phyloP scores from a whole-genome alignment of 768 basidiomycete species.

The Leccinum subgranulosum region DNA sequence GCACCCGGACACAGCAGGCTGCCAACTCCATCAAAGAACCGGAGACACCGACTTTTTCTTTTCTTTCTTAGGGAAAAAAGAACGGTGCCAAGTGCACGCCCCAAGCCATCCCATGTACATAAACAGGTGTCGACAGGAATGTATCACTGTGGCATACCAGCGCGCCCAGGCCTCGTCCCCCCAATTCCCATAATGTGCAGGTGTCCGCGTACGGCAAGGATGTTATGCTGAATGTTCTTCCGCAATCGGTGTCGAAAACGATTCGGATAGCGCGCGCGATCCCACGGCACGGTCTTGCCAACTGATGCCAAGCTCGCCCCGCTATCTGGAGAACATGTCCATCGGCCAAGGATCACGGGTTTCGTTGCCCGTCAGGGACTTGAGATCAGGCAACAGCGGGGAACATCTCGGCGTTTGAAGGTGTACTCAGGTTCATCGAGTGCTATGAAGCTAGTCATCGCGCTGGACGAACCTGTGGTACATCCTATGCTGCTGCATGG shows the following conservation, averaged over 20 bases:
- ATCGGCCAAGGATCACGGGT: constrained; percentile 11
- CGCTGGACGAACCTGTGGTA: neutral
- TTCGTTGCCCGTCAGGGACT: constrained; percentile 16
- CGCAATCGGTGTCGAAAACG: neutral
- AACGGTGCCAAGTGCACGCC: neutral
- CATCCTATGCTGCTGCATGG: neutral
- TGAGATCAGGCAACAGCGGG: constrained; percentile 39
- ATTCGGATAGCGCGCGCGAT: neutral
- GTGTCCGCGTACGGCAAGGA: no score
- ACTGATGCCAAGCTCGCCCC: constrained; percentile 39
- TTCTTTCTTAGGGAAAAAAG: neutral
- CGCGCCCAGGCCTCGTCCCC: neutral
- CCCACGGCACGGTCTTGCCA: constrained; percentile 49
- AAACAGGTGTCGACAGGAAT: neutral
- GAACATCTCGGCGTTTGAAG: constrained; percentile 44
- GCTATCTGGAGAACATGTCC: constrained; percentile 34
- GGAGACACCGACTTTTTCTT: neutral
- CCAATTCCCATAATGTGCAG: neutral
- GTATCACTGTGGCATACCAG: neutral
- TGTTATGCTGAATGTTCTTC: no score
- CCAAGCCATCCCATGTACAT: neutral
- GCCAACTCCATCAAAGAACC: neutral
- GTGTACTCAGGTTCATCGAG: neutral
- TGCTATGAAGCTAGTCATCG: neutral
- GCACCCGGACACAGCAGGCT: neutral